These are phyloP conservation scores for Mrakia blollopis DNA, from an alignment of 768 basidiomycete species.

Conservation along the genomic window DNA sequence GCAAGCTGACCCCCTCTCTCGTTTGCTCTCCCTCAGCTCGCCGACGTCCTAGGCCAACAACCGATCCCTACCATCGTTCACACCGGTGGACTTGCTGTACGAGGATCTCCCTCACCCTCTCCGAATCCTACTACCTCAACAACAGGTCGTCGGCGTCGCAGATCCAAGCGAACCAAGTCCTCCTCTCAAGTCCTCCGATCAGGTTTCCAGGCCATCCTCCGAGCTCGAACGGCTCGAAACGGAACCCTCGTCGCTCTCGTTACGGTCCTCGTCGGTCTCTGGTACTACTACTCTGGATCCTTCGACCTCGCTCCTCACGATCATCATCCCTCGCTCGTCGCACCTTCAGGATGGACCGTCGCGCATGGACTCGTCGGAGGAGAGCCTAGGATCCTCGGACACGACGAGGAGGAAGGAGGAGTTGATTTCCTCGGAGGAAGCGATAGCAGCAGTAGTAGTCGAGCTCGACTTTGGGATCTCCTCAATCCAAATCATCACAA, in stretches of 20 bases:
- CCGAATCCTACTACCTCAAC: too few species aligned
- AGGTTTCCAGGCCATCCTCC: slow-evolving; percentile 33
- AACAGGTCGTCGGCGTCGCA: slow-evolving; percentile 11
- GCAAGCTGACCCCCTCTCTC: background rate
- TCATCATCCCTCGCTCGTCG: background rate
- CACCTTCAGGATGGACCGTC: background rate
- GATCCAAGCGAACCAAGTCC: slow-evolving; percentile 13
- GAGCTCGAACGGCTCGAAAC: slow-evolving; percentile 38
- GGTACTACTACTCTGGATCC: slow-evolving; percentile 26
- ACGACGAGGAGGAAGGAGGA: background rate
- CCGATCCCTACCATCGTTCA: slow-evolving; percentile 67
- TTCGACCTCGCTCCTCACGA: slow-evolving; percentile 12
- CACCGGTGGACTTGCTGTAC: slow-evolving; percentile 43
- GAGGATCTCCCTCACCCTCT: background rate
- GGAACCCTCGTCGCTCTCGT: slow-evolving; percentile 38
- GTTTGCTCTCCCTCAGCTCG: slow-evolving; percentile 55
- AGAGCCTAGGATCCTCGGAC: background rate
- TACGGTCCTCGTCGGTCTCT: slow-evolving; percentile 5
- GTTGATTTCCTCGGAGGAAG: background rate
- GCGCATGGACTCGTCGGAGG: background rate
- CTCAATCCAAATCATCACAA: slow-evolving; percentile 39
- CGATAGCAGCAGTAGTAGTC: slow-evolving; percentile 24
- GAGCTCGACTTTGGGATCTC: slow-evolving; percentile 38
- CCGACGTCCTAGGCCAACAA: slow-evolving; percentile 76
- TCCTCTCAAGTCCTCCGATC: slow-evolving; percentile 28